Conservation (phyloP, 2,329 filamentous ascomycete genomes). For the Ophiostoma quercus region DNA sequence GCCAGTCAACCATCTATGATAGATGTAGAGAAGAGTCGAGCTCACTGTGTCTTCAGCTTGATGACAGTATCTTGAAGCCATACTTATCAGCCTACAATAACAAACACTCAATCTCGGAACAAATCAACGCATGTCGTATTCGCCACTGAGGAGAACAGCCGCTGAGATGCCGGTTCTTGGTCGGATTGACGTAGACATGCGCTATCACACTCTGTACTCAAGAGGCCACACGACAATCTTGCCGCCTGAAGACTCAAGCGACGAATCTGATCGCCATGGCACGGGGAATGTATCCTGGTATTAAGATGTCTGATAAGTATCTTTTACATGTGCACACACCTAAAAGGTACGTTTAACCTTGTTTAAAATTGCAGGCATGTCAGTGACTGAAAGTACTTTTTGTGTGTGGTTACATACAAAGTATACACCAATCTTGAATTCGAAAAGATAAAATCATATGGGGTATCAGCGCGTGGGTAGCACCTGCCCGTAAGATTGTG, state of each 20-base stretch:
- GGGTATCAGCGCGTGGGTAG: conserved; percentile 16
- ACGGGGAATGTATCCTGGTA: neutral
- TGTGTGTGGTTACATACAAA: neutral
- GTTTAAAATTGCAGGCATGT: conserved; percentile 1
- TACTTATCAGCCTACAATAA: neutral
- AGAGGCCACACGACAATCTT: neutral
- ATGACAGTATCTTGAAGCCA: too few relatives aligned
- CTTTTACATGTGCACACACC: neutral
- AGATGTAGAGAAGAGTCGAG: too few relatives aligned
- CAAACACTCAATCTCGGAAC: neutral
- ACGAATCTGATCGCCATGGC: neutral
- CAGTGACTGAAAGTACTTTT: neutral
- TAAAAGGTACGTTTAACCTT: neutral
- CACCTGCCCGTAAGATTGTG: conserved; percentile 14
- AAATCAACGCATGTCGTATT: conserved; percentile 3
- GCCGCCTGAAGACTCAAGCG: neutral
- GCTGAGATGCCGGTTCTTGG: conserved; percentile 1
- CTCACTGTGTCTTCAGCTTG: neutral
- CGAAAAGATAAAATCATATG: neutral
- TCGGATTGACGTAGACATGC: neutral
- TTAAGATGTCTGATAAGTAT: neutral
- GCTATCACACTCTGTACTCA: neutral
- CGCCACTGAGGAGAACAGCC: conserved; percentile 5
- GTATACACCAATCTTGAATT: neutral
- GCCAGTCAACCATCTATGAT: too few relatives aligned